A percentile compares a stretch with the other conserved stretches of the same genome.
Conservation (phyloP, 2,329 filamentous ascomycete genomes). For the Neurospora sp. region DNA sequence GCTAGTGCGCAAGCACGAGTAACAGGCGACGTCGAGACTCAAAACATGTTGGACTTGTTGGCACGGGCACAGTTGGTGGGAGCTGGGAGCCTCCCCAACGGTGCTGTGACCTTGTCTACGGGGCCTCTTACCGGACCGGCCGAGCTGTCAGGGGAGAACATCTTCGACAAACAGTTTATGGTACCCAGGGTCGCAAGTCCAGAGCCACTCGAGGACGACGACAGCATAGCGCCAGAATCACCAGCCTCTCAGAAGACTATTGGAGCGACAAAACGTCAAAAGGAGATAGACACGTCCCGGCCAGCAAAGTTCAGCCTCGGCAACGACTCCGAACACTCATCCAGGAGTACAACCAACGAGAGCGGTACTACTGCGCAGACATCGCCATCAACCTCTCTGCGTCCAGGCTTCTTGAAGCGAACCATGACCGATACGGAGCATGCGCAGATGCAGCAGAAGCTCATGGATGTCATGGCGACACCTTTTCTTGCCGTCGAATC, state of each 20-base stretch:
- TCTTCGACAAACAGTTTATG: constrained; percentile 74
- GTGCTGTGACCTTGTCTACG: constrained; percentile 30
- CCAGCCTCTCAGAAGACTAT: not conserved
- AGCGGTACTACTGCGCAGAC: constrained; percentile 42
- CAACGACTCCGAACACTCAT: constrained; percentile 38
- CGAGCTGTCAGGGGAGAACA: constrained; percentile 60
- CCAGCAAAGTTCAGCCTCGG: constrained; percentile 10
- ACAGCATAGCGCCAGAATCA: not conserved
- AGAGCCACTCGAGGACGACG: constrained; percentile 28
- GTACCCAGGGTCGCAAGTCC: constrained; percentile 43
- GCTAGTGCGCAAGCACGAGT: constrained; percentile 75
- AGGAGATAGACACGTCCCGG: not conserved
- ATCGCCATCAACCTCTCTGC: constrained; percentile 47
- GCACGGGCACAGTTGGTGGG: constrained; percentile 72
- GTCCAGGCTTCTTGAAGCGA: constrained; percentile 61
- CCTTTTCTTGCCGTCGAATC: constrained; percentile 57
- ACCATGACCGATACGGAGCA: constrained; percentile 79
- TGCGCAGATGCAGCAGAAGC: constrained; percentile 66
- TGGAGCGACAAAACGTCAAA: not conserved
- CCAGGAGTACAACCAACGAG: constrained; percentile 46
- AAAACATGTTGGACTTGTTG: constrained; percentile 83
- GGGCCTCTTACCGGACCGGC: constrained; percentile 78
- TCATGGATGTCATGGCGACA: constrained; percentile 76
- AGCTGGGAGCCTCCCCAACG: constrained; percentile 49
- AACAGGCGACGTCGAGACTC: constrained; percentile 74